Evolutionary conservation across 331 rosid genomes (phyloP).

Genomic region (Pyracantha coccinea): DNA sequence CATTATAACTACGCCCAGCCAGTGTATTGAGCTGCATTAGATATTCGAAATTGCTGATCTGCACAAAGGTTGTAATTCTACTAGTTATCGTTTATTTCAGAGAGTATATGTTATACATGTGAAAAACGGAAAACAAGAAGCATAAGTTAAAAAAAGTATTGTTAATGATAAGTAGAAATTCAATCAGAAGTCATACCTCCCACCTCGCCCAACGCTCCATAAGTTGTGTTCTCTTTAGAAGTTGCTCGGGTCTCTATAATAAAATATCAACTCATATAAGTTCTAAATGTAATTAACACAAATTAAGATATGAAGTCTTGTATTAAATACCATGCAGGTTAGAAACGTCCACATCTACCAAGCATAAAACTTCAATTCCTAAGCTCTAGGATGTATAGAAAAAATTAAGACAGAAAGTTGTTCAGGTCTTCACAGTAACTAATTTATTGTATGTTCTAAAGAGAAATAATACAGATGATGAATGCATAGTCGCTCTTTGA

Average conservation of each 20-base stretch:
- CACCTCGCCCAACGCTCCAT: conserved; percentile 99
- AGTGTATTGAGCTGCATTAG: conserved; percentile 98
- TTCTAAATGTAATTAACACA: conserved; percentile 3
- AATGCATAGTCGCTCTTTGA: background rate
- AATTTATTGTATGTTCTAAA: background rate
- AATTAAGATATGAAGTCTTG: conserved; percentile 1
- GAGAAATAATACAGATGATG: background rate
- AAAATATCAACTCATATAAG: conserved; percentile 19
- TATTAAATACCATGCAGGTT: background rate
- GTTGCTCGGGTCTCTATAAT: conserved; percentile 89
- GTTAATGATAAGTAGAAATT: conserved; percentile 7
- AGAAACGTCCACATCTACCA: background rate
- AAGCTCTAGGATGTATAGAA: background rate
- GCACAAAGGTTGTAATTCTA: conserved; percentile 31
- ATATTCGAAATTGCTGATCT: conserved; percentile 99
- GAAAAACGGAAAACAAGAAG: background rate
- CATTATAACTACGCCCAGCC: conserved; percentile 99
- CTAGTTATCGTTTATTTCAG: conserved; percentile 8
- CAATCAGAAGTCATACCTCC: conserved; percentile 64
- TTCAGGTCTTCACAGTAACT: background rate
- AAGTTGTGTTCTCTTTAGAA: conserved; percentile 87
- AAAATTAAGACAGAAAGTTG: background rate
- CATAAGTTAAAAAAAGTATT: background rate
- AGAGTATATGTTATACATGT: background rate
- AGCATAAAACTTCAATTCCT: background rate